Evolutionary conservation across 352 stramenopile genomes (phyloP).

Genomic region (Elongisporangium prolatum): DNA sequence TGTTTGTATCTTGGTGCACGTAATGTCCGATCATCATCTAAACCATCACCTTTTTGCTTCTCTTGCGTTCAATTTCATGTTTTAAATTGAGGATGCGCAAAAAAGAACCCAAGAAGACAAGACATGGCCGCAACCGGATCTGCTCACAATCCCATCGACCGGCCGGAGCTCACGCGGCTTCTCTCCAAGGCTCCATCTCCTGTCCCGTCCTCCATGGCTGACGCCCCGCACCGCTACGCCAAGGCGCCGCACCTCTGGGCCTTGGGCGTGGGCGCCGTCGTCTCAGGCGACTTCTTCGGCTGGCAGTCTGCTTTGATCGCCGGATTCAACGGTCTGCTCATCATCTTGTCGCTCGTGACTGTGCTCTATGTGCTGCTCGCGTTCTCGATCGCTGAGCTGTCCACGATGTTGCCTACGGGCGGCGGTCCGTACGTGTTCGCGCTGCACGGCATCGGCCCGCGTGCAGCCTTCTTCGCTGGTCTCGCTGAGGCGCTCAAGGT

Average conservation of each 20-base stretch:
- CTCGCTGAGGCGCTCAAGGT: slow-evolving; percentile 70
- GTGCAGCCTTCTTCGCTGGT: slow-evolving; percentile 55
- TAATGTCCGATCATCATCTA: neutral
- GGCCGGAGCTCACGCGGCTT: neutral
- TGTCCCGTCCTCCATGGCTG: neutral
- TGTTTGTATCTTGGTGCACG: neutral
- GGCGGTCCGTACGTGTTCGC: slow-evolving; percentile 65
- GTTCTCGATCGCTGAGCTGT: slow-evolving; percentile 72
- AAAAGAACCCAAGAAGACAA: neutral
- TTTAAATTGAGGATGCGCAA: neutral
- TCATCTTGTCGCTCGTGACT: slow-evolving; percentile 51
- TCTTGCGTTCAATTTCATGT: neutral
- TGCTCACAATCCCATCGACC: neutral
- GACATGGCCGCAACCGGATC: neutral
- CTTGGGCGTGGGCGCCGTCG: slow-evolving; percentile 47
- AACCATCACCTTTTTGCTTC: neutral
- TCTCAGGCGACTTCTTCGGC: slow-evolving; percentile 61
- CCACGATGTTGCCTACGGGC: slow-evolving; percentile 41
- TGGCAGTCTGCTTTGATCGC: slow-evolving; percentile 52
- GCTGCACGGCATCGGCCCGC: slow-evolving; percentile 46
- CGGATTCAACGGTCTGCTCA: slow-evolving; percentile 51
- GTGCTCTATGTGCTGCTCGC: slow-evolving; percentile 59
- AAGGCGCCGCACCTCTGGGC: slow-evolving; percentile 55
- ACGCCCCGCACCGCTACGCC: slow-evolving; percentile 30
- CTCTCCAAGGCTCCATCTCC: neutral